Base-by-base conservation (phyloP, 306 rosid genomes). In the Spatholobus suberectus region DNA sequence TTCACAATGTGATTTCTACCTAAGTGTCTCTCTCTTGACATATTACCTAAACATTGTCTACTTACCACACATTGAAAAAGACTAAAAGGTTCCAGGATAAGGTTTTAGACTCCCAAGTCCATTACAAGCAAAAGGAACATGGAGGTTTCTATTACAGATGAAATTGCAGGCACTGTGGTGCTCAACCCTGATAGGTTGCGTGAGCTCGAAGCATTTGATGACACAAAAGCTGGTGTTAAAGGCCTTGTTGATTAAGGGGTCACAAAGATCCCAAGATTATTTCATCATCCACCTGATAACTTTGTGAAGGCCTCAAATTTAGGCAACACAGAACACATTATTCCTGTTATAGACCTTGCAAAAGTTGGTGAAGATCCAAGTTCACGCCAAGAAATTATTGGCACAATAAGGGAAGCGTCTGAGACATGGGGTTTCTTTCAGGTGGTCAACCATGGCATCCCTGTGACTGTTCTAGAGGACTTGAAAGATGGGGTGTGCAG, bases 401-500 rank as follows among this genome's bases (percentile, higher is more conserved):
- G 38, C 8, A 76, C 62, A 70, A 24, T 83, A 77, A 70, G 77
- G 18, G 86, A 77, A 77, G 78, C 86, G 6, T 83, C 34, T 44
- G 82, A 83, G 67, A 77, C 23, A 77, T 69, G 86, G 82, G 86
- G 86, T 58, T 70, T 83, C 78, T 83, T 83, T 47, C 86, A 83
- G 24, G 67, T 83, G 73, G 68, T 83, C 5, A 83, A 83, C 62
- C 82, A 77, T 77, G 86, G 74, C 8, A 70, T 83, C 27, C 86
- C 78, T 21, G 21, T 67, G 7, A 59, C 8, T 46, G 59, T 77
- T 83, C 58, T 83, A 0, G 74, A 83, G 37, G 68, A 77, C 1
- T 15, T 77, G 67, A 83, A 47, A 77, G 59, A 77, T 70, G 79
- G 86, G 63, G 82, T 76, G 37, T 4, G 24, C 0, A 83, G 58